A percentile compares a stretch with the other conserved stretches of the same genome.
phyloP scores from a whole-genome alignment of 2,329 filamentous ascomycete genomes.

The Trichoderma cornu-damae region DNA sequence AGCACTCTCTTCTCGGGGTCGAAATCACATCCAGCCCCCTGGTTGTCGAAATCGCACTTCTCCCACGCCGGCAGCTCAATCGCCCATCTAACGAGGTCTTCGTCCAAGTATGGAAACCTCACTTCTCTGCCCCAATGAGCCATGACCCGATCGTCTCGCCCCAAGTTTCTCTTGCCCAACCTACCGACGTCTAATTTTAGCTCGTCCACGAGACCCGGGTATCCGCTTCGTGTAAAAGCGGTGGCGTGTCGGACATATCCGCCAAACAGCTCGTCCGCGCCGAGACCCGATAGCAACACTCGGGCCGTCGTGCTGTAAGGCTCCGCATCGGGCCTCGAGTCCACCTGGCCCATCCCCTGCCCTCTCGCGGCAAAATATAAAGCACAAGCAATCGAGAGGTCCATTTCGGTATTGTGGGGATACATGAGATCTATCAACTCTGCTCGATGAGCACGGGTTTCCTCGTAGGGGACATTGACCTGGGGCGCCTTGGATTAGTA shows the following conservation, averaged over 20 bases:
- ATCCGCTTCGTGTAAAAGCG: slow-evolving; percentile 66
- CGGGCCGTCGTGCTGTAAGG: slow-evolving; percentile 66
- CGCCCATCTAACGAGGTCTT: slow-evolving; percentile 76
- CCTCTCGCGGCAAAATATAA: slow-evolving; percentile 93
- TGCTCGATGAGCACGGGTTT: slow-evolving; percentile 63
- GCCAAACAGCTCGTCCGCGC: slow-evolving; percentile 93
- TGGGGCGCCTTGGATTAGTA: slow-evolving; percentile 26
- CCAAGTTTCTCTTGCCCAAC: slow-evolving; percentile 89
- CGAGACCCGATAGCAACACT: slow-evolving; percentile 84
- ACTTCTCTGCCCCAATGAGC: slow-evolving; percentile 85
- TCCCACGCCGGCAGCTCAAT: slow-evolving; percentile 68
- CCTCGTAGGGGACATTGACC: slow-evolving; percentile 76
- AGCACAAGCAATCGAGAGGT: slow-evolving; percentile 86
- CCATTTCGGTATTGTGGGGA: slow-evolving; percentile 98
- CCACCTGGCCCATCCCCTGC: slow-evolving; percentile 44
- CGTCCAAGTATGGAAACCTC: slow-evolving; percentile 86
- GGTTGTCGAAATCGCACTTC: slow-evolving; percentile 79
- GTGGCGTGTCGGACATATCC: slow-evolving; percentile 82
- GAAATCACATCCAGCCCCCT: slow-evolving; percentile 37
- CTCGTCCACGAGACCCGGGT: slow-evolving; percentile 69
- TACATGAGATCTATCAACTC: slow-evolving; percentile 73
- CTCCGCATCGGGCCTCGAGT: slow-evolving; percentile 24
- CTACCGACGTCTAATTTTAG: slow-evolving; percentile 78
- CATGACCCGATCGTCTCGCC: slow-evolving; percentile 87
- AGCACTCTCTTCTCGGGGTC: slow-evolving; percentile 80